Percentiles rank a stretch among this genome's conserved stretches.
phyloP scores from a whole-genome alignment of 108 stramenopile genomes.

The Aureococcus anophagefferens region DNA sequence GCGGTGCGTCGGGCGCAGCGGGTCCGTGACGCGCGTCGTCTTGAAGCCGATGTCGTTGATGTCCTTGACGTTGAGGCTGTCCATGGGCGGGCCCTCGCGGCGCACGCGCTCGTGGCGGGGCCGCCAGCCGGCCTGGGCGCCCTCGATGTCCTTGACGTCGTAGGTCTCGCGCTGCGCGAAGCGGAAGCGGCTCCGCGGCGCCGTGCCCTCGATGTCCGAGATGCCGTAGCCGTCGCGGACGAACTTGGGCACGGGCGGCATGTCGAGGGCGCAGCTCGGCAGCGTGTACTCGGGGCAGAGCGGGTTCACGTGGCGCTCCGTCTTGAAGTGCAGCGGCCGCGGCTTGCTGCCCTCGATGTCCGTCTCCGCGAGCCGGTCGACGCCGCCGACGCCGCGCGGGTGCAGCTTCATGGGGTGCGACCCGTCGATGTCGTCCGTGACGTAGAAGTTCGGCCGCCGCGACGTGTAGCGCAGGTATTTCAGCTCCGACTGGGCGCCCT shows the following conservation, averaged over 20 bases:
- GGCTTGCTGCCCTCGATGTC: conserved; percentile 43
- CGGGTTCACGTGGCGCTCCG: conserved; percentile 28
- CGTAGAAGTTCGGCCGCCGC: conserved; percentile 20
- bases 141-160: conserved; percentile 37
- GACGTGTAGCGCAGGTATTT: conserved; percentile 14
- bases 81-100: conserved; percentile 11
- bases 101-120: conserved; percentile 22
- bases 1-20: conserved; percentile 26
- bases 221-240: conserved; percentile 24
- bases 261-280: conserved; percentile 18
- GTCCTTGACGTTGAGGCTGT: conserved; percentile 22
- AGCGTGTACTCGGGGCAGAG: conserved; percentile 39
- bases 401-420: conserved; percentile 15
- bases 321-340: conserved; percentile 1
- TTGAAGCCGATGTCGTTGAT: conserved; percentile 18
- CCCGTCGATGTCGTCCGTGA: conserved; percentile 30
- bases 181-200: conserved; percentile 21
- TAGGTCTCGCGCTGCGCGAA: conserved; percentile 18
- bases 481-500: conserved; percentile 1
- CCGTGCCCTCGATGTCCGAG: conserved; percentile 39
- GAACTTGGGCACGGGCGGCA: conserved; percentile 17
- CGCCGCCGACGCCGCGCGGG: conserved; percentile 6
- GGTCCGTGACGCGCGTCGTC: conserved; percentile 32
- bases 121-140: conserved; percentile 31
- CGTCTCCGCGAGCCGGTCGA: too few relatives aligned